Evolutionary conservation across 352 stramenopile species (phyloP).

Genomic region (Pythium aristosporum): DNA sequence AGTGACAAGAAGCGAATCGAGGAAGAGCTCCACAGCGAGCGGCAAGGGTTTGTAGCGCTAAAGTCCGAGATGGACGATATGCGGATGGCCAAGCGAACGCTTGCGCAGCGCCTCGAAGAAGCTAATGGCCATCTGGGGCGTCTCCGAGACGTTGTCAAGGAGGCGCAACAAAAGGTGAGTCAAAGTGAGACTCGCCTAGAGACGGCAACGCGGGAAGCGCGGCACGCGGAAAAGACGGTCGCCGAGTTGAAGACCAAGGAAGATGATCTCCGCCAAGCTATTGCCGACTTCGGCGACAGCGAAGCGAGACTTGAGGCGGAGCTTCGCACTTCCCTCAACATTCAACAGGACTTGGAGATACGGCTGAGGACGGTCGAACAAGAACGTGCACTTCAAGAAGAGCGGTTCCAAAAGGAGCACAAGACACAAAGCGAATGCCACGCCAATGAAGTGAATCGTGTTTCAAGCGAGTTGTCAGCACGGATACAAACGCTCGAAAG

Average conservation of each 20-base stretch:
- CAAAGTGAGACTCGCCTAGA: slow-evolving; percentile 34
- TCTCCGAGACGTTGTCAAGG: slow-evolving; percentile 50
- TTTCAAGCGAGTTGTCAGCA: slow-evolving; percentile 11
- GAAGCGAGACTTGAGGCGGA: slow-evolving; percentile 11
- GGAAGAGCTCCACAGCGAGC: slow-evolving; percentile 48
- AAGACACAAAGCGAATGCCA: slow-evolving; percentile 7
- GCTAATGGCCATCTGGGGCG: slow-evolving; percentile 67
- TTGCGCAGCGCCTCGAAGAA: slow-evolving; percentile 63
- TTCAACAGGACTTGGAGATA: neutral
- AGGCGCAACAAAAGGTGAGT: slow-evolving; percentile 30
- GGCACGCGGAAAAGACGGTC: neutral
- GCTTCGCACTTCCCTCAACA: neutral
- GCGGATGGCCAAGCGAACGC: slow-evolving; percentile 41
- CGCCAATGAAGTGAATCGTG: slow-evolving; percentile 7
- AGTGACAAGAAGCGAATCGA: slow-evolving; percentile 53
- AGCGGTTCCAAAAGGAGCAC: slow-evolving; percentile 5
- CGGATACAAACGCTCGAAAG: slow-evolving; percentile 15
- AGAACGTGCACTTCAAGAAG: slow-evolving; percentile 6
- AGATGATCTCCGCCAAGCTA: neutral
- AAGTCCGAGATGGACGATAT: slow-evolving; percentile 53
- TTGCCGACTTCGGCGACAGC: neutral
- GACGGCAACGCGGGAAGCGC: slow-evolving; percentile 9
- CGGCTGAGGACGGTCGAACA: slow-evolving; percentile 3
- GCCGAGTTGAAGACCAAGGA: neutral
- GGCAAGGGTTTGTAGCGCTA: slow-evolving; percentile 49